Conservation (phyloP, 495 filamentous ascomycete species). For the Xylaria bambusicola region DNA sequence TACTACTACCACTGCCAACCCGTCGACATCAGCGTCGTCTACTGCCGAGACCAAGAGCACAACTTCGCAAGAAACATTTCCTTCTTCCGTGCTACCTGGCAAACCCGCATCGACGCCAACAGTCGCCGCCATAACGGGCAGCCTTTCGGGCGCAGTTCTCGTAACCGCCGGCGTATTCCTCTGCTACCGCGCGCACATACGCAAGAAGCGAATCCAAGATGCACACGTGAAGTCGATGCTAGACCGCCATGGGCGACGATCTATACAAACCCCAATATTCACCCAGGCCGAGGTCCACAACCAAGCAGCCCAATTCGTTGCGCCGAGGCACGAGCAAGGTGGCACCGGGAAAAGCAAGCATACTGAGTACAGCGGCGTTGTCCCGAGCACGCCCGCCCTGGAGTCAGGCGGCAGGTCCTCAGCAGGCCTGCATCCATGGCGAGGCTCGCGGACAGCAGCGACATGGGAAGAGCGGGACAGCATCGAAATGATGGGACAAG, state of each 20-base stretch:
- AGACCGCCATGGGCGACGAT: conserved; percentile 10
- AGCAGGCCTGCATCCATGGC: conserved; percentile 19
- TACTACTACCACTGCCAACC: not conserved
- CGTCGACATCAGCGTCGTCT: conserved; percentile 1
- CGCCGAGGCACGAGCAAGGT: not conserved
- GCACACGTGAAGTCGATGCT: not conserved
- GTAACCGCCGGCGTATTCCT: conserved; percentile 20
- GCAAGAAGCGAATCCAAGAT: conserved; percentile 21
- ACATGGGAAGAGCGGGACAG: too few species aligned
- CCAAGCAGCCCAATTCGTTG: conserved; percentile 6
- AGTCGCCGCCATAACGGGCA: conserved; percentile 23
- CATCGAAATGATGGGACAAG: too few species aligned
- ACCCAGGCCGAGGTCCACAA: not conserved
- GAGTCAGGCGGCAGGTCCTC: conserved; percentile 16
- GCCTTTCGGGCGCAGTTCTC: conserved; percentile 23
- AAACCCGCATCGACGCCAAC: not conserved
- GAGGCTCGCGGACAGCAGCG: not conserved
- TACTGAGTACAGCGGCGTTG: conserved; percentile 1
- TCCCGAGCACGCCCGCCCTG: conserved; percentile 24
- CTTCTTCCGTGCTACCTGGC: not conserved
- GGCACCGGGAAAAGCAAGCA: too few species aligned
- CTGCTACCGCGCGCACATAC: conserved; percentile 21
- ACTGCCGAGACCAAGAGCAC: not conserved
- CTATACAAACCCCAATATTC: conserved; percentile 12
- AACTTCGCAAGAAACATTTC: not conserved